A percentile compares a stretch with the other conserved stretches of the same genome.
These are phyloP conservation scores for Colletotrichum sp. DNA, from an alignment of 2,329 filamentous ascomycete genomes.

Conservation along the genomic window DNA sequence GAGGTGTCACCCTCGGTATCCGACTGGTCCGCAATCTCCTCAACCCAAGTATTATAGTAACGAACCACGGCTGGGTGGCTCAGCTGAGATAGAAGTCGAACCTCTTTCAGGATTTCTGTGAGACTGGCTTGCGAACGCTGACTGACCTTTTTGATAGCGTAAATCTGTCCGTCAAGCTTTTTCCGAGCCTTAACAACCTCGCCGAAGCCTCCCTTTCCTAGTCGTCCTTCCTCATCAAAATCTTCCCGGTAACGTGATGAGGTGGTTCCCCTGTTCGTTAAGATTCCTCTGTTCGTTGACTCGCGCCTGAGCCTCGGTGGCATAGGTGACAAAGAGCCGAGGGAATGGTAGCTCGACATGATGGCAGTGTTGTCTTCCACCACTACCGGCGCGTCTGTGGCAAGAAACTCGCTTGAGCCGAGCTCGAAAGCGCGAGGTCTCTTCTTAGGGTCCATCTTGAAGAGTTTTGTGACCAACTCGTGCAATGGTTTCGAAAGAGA, in stretches of 20 bases:
- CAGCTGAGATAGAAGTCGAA: slow-evolving; percentile 86
- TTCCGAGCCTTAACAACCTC: slow-evolving; percentile 96
- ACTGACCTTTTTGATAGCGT: slow-evolving; percentile 96
- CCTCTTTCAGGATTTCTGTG: slow-evolving; percentile 83
- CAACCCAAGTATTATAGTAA: slow-evolving; percentile 96
- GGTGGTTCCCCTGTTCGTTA: slow-evolving; percentile 45
- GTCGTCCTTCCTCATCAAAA: slow-evolving; percentile 85
- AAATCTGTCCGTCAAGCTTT: slow-evolving; percentile 87
- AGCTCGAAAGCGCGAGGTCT: slow-evolving; percentile 81
- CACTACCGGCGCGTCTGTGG: slow-evolving; percentile 66
- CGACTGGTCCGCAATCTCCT: slow-evolving; percentile 64
- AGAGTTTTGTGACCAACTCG: slow-evolving; percentile 83
- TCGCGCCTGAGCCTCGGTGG: slow-evolving; percentile 63
- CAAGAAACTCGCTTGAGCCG: slow-evolving; percentile 68
- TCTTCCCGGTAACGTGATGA: slow-evolving; percentile 85
- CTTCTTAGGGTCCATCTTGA: slow-evolving; percentile 84
- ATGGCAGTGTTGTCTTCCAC: slow-evolving; percentile 47
- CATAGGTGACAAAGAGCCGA: slow-evolving; percentile 46
- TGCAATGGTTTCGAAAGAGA: slow-evolving; percentile 76
- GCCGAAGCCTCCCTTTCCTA: slow-evolving; percentile 94
- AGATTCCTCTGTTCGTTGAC: slow-evolving; percentile 58
- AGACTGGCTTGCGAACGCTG: slow-evolving; percentile 80
- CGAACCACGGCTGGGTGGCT: slow-evolving; percentile 88
- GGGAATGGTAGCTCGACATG: slow-evolving; percentile 45
- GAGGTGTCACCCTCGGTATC: slow-evolving; percentile 64